Conservation (phyloP, 352 stramenopile genomes). For the Globisporangium parvum region DNA sequence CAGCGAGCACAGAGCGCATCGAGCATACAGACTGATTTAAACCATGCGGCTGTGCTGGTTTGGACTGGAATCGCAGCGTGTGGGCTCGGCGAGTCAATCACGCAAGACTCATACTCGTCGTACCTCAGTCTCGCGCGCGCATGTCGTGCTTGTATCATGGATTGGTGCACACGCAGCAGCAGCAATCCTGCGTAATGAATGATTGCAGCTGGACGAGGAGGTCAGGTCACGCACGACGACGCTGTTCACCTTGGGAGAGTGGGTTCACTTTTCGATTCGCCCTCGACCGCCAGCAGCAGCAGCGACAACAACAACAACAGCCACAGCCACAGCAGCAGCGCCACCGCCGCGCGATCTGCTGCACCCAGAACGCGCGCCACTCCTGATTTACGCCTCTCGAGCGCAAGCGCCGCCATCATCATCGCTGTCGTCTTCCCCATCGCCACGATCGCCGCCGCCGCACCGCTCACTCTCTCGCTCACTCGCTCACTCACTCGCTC, state of each 20-base stretch:
- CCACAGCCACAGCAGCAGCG: background rate
- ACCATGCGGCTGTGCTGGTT: background rate
- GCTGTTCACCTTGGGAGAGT: background rate
- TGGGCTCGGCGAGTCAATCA: background rate
- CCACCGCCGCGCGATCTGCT: background rate
- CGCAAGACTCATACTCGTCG: background rate
- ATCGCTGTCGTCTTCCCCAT: too few relatives aligned
- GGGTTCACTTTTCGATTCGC: background rate
- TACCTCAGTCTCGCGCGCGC: background rate
- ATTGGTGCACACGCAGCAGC: too few relatives aligned
- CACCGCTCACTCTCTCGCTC: background rate
- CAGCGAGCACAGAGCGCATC: background rate
- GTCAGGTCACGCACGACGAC: too few relatives aligned
- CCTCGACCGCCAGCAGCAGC: background rate
- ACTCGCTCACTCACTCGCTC: background rate
- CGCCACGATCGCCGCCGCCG: too few relatives aligned
- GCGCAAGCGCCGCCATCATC: background rate
- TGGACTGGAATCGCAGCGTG: background rate
- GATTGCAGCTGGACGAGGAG: background rate
- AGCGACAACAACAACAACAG: background rate
- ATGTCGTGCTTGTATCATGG: too few relatives aligned
- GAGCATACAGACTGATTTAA: constrained; percentile 7
- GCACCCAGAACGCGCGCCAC: background rate
- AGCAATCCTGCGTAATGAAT: background rate
- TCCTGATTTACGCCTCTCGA: background rate